Evolutionary conservation across 2,329 filamentous ascomycete genomes (phyloP).

Genomic region (Ophiostoma piceae): DNA sequence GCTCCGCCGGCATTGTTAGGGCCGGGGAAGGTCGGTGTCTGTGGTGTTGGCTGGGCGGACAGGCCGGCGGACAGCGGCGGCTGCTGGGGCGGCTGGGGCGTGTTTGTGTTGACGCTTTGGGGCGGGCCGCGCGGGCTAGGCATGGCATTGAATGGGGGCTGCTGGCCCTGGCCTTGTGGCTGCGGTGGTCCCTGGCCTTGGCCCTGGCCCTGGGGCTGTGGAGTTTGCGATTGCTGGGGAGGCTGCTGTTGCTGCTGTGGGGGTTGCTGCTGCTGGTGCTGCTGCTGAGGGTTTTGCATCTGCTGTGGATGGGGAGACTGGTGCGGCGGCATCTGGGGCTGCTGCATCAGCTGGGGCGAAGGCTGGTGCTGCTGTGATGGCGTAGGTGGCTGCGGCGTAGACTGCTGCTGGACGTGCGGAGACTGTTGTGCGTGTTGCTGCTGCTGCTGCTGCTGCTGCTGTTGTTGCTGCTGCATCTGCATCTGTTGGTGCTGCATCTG

Average conservation of each 20-base stretch:
- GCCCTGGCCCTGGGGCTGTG: slow-evolving; percentile 30
- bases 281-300: slow-evolving; percentile 27
- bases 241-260: slow-evolving; percentile 32
- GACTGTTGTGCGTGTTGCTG: slow-evolving; percentile 35
- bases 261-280: slow-evolving; percentile 20
- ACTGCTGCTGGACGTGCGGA: slow-evolving; percentile 37
- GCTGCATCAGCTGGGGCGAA: slow-evolving; percentile 37
- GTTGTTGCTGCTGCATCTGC: slow-evolving; percentile 31
- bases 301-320: slow-evolving; percentile 40
- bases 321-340: slow-evolving; percentile 16
- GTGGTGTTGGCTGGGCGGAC: slow-evolving; percentile 44
- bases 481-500: slow-evolving; percentile 33
- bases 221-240: slow-evolving; percentile 28
- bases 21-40: slow-evolving; percentile 52
- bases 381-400: slow-evolving; percentile 28
- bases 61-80: slow-evolving; percentile 31
- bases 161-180: slow-evolving; percentile 33
- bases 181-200: slow-evolving; percentile 33
- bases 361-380: slow-evolving; percentile 30
- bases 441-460: slow-evolving; percentile 31
- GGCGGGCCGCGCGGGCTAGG: slow-evolving; percentile 31
- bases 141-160: slow-evolving; percentile 33
- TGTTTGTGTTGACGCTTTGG: slow-evolving; percentile 20
- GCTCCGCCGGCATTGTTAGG: slow-evolving; percentile 32
- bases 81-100: background rate